Evolutionary conservation across 805 yeast genomes (phyloP).

Genomic region (Candida easanensis): DNA sequence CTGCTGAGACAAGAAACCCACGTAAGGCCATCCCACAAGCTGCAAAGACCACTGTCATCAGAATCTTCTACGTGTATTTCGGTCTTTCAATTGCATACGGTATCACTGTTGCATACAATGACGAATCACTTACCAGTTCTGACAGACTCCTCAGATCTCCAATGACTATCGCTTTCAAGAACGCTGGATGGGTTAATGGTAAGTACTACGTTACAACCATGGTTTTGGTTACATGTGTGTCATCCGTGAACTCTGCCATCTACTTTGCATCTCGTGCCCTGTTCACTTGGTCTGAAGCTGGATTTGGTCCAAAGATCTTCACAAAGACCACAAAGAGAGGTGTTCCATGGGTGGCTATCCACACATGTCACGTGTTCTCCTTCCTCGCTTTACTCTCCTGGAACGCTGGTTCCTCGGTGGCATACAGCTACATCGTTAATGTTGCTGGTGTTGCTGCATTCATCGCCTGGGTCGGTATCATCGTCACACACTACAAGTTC

Average conservation of each 20-base stretch:
- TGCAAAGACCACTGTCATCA: constrained; percentile 58
- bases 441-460: constrained; percentile 75
- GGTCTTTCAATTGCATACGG: constrained; percentile 64
- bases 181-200: constrained; percentile 62
- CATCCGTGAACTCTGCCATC: constrained; percentile 68
- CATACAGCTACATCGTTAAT: constrained; percentile 68
- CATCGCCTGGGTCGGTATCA: constrained; percentile 66
- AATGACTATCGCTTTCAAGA: constrained; percentile 64
- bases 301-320: constrained; percentile 57
- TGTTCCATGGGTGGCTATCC: constrained; percentile 62
- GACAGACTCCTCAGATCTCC: constrained; percentile 55
- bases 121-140: constrained; percentile 40
- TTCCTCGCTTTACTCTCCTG: constrained; percentile 53
- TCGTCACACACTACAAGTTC: constrained; percentile 61
- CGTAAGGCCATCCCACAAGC: constrained; percentile 70
- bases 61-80: constrained; percentile 65
- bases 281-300: constrained; percentile 59
- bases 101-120: constrained; percentile 64
- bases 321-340: constrained; percentile 53
- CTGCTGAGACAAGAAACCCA: constrained; percentile 71
- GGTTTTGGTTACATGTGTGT: constrained; percentile 58
- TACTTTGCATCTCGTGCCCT: constrained; percentile 69
- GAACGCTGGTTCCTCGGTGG: constrained; percentile 50
- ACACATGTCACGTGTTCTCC: constrained; percentile 57
- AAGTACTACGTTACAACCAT: constrained; percentile 71